Conservation (phyloP, 495 filamentous ascomycete species). For the Hypoxylon perforatum region DNA sequence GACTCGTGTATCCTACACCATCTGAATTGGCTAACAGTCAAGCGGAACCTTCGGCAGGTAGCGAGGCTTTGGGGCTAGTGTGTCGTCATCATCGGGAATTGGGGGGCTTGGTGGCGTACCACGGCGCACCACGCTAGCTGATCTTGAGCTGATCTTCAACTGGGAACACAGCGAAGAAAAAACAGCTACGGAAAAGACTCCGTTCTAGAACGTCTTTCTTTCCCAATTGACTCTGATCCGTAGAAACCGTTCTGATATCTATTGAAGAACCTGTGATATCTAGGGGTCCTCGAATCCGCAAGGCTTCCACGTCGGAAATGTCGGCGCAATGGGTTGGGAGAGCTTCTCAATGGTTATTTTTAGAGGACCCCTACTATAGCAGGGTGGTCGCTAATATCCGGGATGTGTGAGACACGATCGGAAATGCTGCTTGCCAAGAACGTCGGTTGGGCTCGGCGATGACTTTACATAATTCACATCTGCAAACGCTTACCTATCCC, state of each 20-base stretch:
- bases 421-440: constrained; percentile 39
- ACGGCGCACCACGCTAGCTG: no score
- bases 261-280: no score
- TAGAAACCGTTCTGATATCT: no score
- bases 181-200: no score
- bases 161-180: no score
- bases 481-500: background rate
- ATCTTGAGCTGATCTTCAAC: no score
- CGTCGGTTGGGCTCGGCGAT: background rate
- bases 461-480: background rate
- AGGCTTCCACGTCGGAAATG: no score
- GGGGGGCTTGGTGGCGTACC: background rate
- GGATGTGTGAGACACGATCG: constrained; percentile 26
- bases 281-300: no score
- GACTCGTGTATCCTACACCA: constrained; percentile 27
- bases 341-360: background rate
- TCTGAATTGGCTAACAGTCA: constrained; percentile 12
- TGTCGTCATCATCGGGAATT: constrained; percentile 34
- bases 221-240: no score
- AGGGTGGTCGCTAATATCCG: constrained; percentile 4
- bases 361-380: background rate
- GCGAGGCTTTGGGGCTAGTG: constrained; percentile 15
- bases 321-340: no score
- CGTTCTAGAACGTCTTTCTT: no score
- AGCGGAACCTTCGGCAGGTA: constrained; percentile 30